phyloP scores from a whole-genome alignment of 257 asterid species.

The Primulina eburnea region DNA sequence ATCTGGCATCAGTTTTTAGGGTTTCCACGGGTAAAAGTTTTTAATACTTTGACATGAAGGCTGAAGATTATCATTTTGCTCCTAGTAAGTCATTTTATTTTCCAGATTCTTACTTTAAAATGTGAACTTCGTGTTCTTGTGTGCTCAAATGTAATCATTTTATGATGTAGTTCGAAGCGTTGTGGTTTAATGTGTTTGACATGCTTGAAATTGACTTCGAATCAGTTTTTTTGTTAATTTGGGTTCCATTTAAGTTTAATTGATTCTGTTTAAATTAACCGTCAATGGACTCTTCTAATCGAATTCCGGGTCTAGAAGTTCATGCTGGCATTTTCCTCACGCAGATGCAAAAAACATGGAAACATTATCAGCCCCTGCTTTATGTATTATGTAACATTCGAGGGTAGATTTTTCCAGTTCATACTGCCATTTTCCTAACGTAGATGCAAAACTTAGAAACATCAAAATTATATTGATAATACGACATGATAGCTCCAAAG shows the following conservation, averaged over 20 bases:
- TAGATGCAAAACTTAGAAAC: not conserved
- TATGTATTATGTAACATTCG: too few species aligned
- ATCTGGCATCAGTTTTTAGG: slow-evolving; percentile 16
- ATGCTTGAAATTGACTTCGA: not conserved
- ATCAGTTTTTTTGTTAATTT: not conserved
- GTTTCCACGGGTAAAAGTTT: not conserved
- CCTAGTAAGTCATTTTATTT: not conserved
- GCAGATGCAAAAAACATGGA: not conserved
- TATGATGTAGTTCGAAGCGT: not conserved
- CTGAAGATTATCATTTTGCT: not conserved
- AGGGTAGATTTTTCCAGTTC: not conserved
- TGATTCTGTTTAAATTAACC: not conserved
- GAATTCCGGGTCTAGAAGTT: not conserved
- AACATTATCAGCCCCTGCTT: not conserved
- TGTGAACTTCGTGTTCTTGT: not conserved
- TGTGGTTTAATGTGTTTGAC: not conserved
- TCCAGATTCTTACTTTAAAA: not conserved
- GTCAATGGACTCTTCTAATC: not conserved
- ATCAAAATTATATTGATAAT: not conserved
- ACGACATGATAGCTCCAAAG: not conserved
- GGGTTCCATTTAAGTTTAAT: not conserved
- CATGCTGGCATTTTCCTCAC: not conserved
- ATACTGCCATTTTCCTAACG: not conserved
- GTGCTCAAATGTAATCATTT: slow-evolving; percentile 5
- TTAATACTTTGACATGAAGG: not conserved